These are phyloP conservation scores for Clarireedia monteithiana DNA, from an alignment of 2,329 filamentous ascomycete species.

Conservation along the genomic window DNA sequence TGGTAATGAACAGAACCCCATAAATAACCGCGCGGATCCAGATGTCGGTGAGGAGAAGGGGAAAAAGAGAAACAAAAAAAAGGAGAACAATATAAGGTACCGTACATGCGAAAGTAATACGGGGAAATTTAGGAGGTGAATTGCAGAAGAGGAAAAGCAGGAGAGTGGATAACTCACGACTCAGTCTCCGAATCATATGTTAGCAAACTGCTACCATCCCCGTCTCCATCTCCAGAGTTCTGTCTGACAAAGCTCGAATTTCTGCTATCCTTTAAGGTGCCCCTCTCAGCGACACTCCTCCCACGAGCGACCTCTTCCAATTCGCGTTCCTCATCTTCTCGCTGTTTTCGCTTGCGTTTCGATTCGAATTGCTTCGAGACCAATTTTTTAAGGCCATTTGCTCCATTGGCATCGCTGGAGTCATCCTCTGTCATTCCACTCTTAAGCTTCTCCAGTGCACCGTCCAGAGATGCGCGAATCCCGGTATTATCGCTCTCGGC, in stretches of 20 bases:
- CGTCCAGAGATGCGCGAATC: slow-evolving; percentile 19
- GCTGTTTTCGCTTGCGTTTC: slow-evolving; percentile 41
- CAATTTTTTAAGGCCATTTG: slow-evolving; percentile 41
- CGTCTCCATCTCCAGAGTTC: slow-evolving; percentile 9
- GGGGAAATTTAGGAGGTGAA: slow-evolving; percentile 10
- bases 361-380: slow-evolving; percentile 43
- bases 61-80: background rate
- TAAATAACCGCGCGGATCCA: background rate
- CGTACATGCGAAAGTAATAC: background rate
- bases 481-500: slow-evolving; percentile 18
- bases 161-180: slow-evolving; percentile 26
- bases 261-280: slow-evolving; percentile 23
- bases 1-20: background rate
- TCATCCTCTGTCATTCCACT: slow-evolving; percentile 17
- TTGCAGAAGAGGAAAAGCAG: slow-evolving; percentile 1
- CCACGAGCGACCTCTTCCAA: slow-evolving; percentile 30
- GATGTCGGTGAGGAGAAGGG: background rate
- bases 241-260: background rate
- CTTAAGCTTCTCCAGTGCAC: slow-evolving; percentile 22
- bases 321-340: slow-evolving; percentile 36
- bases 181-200: slow-evolving; percentile 28
- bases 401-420: slow-evolving; percentile 17
- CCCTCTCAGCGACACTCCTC: slow-evolving; percentile 27
- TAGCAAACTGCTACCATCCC: slow-evolving; percentile 24
- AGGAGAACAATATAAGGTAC: background rate